A percentile compares a stretch with the other conserved stretches of the same genome.
phyloP scores from a whole-genome alignment of 768 basidiomycete genomes.

The Panellus pusillus region DNA sequence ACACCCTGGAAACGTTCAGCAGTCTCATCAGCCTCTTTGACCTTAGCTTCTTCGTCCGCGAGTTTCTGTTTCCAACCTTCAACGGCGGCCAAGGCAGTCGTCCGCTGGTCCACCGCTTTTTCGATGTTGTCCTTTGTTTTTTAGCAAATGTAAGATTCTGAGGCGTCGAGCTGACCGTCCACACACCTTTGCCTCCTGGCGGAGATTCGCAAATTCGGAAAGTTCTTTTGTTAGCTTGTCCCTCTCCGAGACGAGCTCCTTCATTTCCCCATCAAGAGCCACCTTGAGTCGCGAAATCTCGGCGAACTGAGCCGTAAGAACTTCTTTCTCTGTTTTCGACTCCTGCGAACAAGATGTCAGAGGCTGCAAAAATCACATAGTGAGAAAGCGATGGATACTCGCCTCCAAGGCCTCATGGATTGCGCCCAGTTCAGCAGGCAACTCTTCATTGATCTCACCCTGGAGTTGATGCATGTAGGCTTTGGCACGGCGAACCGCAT shows the following conservation, averaged over 20 bases:
- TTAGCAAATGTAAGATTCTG: constrained; percentile 4
- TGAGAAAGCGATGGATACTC: constrained; percentile 19
- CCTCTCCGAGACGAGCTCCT: constrained; percentile 40
- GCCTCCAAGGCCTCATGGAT: constrained; percentile 58
- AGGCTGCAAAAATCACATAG: no score
- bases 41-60: constrained; percentile 44
- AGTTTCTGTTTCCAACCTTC: constrained; percentile 55
- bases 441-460: constrained; percentile 65
- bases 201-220: constrained; percentile 48
- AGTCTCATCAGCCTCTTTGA: constrained; percentile 44
- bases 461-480: constrained; percentile 36
- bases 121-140: constrained; percentile 47
- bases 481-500: constrained; percentile 23
- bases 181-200: constrained; percentile 46
- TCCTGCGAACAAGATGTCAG: constrained; percentile 39
- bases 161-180: neutral
- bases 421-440: constrained; percentile 61
- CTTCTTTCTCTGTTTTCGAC: constrained; percentile 51
- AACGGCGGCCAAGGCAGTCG: constrained; percentile 49
- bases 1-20: constrained; percentile 58
- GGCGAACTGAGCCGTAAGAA: constrained; percentile 47
- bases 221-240: constrained; percentile 51
- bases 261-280: constrained; percentile 47
- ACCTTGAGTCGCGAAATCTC: constrained; percentile 45
- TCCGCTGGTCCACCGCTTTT: constrained; percentile 46